Evolutionary conservation across 1,284 basidiomycete species (phyloP), one percentile per base, ranked within the genome.

Genomic region (Cystobasidium slooffiae): DNA sequence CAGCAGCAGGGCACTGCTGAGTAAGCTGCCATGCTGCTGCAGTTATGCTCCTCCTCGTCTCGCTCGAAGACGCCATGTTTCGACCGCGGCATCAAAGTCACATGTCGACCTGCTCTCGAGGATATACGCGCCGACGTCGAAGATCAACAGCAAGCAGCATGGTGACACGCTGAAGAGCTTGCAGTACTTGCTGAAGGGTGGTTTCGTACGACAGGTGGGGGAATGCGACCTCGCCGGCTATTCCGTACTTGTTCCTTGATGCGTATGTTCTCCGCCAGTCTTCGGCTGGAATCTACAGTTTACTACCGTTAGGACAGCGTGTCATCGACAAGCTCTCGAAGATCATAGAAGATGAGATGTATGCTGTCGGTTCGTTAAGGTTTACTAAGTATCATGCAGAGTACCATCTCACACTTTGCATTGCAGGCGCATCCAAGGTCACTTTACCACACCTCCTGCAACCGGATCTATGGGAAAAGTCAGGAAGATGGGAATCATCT

Each of bases 341-440:
- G 3, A 80, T 83, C 75, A 80, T 83, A 31, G 80, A 80, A 9
- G 62, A 78, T 0, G 82, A 83, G 69, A 82, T 83, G 78, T 51
- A 74, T 14, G 24, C 31, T 20, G 76, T 78, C 46, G 66, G 77
- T 78, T 16, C 22, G 63, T 68, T n/a, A n/a, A 14, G 5, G 31
- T 31, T 2, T 31, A 31, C 2, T 31, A 31, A 31, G 1, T 5
- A 31, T 1, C 5, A 31, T 31, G 31, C 31, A 31, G 31, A 31
- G 31, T 31, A 31, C 5, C 31, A 31, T 31, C 31, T 31, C 31
- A 31, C 31, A 2, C 31, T 31, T 6, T 52, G 41, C 66, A 7
- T 47, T 24, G 14, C 68, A 78, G 77, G 78, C 16, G 81, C 82
- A 16, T 79, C 77, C 16, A 80, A 80, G 44, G 43, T 83, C 7